Conservation (phyloP, 163 green algal species). For the Chloromonas sp. region DNA sequence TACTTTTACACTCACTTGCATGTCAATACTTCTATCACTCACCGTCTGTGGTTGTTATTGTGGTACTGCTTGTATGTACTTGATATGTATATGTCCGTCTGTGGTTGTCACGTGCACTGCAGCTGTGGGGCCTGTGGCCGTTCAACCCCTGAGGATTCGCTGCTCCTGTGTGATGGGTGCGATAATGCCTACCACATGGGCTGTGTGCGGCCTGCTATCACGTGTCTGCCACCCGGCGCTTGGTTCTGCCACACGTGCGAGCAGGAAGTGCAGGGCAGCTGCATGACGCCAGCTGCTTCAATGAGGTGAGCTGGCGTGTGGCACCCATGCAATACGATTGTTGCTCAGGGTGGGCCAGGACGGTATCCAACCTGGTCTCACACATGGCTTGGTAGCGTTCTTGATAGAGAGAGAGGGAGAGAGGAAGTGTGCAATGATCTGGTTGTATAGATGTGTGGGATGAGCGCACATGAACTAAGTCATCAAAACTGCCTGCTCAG, state of each 20-base stretch:
- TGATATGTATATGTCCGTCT: not conserved
- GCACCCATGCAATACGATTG: not conserved
- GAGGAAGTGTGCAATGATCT: not conserved
- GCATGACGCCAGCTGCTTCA: not conserved
- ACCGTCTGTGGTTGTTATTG: not conserved
- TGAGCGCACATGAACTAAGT: not conserved
- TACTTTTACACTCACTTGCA: not conserved
- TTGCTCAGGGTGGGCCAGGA: not conserved
- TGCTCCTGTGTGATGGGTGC: constrained; percentile 55
- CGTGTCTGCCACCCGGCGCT: not conserved
- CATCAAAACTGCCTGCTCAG: too few relatives aligned
- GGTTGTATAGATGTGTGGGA: not conserved
- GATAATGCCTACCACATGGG: constrained; percentile 38
- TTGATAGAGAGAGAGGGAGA: not conserved
- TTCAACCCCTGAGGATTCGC: constrained; percentile 19
- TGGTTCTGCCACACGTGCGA: constrained; percentile 25
- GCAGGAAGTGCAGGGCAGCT: not conserved
- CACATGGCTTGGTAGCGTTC: not conserved
- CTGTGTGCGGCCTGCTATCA: constrained; percentile 26
- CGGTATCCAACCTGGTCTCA: not conserved
- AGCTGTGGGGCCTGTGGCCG: constrained; percentile 20
- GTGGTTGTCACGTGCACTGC: not conserved
- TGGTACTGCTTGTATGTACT: not conserved
- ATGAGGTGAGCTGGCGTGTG: not conserved
- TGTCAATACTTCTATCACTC: not conserved